These are phyloP conservation scores for Neobulgaria alba DNA, from an alignment of 2,329 filamentous ascomycete genomes.

Conservation along the genomic window DNA sequence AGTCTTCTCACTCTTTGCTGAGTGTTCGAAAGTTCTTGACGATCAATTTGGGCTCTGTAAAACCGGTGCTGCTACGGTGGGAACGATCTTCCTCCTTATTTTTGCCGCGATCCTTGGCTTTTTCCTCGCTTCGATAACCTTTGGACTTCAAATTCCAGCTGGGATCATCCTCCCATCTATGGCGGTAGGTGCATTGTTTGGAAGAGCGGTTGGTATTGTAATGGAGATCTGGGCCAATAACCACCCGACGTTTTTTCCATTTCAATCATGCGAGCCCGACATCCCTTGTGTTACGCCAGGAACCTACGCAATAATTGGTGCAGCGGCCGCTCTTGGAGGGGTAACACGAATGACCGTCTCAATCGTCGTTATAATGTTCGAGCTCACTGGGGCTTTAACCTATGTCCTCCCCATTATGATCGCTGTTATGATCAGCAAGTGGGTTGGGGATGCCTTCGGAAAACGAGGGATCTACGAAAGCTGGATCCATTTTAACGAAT, in stretches of 20 bases:
- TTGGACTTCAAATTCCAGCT: constrained; percentile 88
- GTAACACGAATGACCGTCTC: constrained; percentile 96
- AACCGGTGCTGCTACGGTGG: constrained; percentile 71
- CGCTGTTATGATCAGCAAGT: constrained; percentile 95
- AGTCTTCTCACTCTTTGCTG: constrained; percentile 83
- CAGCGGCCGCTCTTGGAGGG: constrained; percentile 86
- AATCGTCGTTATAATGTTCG: constrained; percentile 99
- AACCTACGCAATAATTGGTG: constrained; percentile 93
- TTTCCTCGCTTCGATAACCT: constrained; percentile 77
- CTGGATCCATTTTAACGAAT: constrained; percentile 95
- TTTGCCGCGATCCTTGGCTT: constrained; percentile 79
- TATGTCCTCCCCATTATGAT: constrained; percentile 99
- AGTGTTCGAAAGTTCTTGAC: constrained; percentile 73
- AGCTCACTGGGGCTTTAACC: constrained; percentile 89
- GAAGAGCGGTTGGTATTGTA: constrained; percentile 79
- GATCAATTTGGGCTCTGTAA: constrained; percentile 89
- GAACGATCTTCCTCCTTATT: constrained; percentile 74
- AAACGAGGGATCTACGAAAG: constrained; percentile 92
- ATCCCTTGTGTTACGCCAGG: constrained; percentile 84
- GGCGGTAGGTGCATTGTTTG: constrained; percentile 86
- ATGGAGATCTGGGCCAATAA: constrained; percentile 81
- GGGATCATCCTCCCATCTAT: constrained; percentile 95
- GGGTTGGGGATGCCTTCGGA: constrained; percentile 93
- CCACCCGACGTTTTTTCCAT: constrained; percentile 69
- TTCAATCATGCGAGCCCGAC: constrained; percentile 76